These are phyloP conservation scores for Ophiostoma tasmaniense DNA, from an alignment of 2,329 filamentous ascomycete genomes.

Conservation along the genomic window DNA sequence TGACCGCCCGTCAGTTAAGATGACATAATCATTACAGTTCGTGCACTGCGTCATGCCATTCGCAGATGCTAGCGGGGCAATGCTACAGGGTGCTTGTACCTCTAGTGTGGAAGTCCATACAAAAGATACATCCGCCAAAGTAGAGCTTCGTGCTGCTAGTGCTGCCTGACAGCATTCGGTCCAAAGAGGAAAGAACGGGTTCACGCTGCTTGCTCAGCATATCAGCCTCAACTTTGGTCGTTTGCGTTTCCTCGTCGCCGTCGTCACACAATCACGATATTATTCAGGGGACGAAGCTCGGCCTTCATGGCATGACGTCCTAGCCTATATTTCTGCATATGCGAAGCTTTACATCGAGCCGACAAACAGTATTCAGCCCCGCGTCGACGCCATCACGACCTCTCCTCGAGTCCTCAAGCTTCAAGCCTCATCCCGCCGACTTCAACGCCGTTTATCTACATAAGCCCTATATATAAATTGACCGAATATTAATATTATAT, in stretches of 20 bases:
- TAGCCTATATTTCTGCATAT: background rate
- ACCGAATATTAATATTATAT: background rate
- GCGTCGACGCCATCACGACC: background rate
- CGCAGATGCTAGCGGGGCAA: background rate
- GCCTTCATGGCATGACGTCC: background rate
- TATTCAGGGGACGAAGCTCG: background rate
- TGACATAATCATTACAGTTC: background rate
- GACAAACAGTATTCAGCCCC: background rate
- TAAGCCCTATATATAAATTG: background rate
- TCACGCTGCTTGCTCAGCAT: slow-evolving; percentile 1
- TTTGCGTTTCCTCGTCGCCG: background rate
- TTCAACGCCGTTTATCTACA: background rate
- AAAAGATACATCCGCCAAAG: background rate
- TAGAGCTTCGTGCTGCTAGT: slow-evolving; percentile 2
- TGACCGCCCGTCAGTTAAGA: background rate
- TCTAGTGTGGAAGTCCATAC: background rate
- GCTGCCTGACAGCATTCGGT: slow-evolving; percentile 2
- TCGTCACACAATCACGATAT: background rate
- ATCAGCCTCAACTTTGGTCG: background rate
- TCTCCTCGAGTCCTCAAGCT: background rate
- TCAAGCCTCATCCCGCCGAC: background rate
- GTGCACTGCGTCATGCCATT: slow-evolving; percentile 4
- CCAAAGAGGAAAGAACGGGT: background rate
- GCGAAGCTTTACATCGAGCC: background rate
- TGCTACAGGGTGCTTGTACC: background rate